A percentile compares a stretch with the other conserved stretches of the same genome.
Conservation (phyloP, 1,139 yeast genomes). For the Scheffersomyces quercinus region DNA sequence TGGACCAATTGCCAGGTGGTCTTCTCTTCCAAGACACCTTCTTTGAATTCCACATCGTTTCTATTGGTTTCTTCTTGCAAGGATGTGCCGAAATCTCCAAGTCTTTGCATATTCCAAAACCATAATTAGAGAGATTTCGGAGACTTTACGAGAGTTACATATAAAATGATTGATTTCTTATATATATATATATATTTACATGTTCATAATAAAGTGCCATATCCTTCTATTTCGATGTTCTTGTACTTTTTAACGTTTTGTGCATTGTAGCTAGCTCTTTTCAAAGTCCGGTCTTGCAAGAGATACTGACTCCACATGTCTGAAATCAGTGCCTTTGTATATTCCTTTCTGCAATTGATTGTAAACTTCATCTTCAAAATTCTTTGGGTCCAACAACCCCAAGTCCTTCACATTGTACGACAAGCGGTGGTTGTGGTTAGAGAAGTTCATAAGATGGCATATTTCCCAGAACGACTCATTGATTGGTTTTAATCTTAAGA, state of each 20-base stretch:
- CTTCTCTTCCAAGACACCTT: slow-evolving; percentile 50
- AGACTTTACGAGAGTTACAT: too few relatives aligned
- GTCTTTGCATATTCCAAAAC: slow-evolving; percentile 87
- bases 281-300: slow-evolving; percentile 16
- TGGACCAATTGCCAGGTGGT: slow-evolving; percentile 68
- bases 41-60: slow-evolving; percentile 74
- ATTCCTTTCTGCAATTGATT: slow-evolving; percentile 26
- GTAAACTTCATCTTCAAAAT: slow-evolving; percentile 30
- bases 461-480: slow-evolving; percentile 44
- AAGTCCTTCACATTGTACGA: slow-evolving; percentile 24
- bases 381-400: slow-evolving; percentile 44
- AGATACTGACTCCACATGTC: slow-evolving; percentile 21
- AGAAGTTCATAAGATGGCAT: slow-evolving; percentile 31
- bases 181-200: neutral
- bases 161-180: neutral
- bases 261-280: neutral
- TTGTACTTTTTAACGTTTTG: too few relatives aligned
- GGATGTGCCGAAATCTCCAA: slow-evolving; percentile 94
- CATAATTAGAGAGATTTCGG: slow-evolving; percentile 31
- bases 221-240: too few relatives aligned
- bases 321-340: slow-evolving; percentile 25
- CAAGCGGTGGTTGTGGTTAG: slow-evolving; percentile 33
- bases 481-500: slow-evolving; percentile 25
- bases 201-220: neutral
- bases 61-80: slow-evolving; percentile 64